Evolutionary conservation across 306 rosid species (phyloP).

Genomic region (Purshia tridentata): DNA sequence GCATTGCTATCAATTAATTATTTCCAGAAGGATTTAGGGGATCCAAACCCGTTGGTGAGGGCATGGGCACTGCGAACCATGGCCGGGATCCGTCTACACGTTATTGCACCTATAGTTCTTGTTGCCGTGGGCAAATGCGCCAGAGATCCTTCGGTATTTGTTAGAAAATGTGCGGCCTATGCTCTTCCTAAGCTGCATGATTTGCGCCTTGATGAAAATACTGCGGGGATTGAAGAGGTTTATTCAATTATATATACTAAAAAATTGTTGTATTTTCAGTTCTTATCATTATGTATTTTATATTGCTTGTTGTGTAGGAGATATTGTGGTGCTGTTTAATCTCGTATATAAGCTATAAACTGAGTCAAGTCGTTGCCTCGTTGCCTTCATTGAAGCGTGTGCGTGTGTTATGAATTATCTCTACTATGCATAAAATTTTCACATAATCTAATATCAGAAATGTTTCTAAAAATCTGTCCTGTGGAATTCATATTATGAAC

Average conservation of each 20-base stretch:
- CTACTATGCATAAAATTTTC: neutral
- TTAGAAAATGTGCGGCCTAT: slow-evolving; percentile 91
- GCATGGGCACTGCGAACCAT: slow-evolving; percentile 96
- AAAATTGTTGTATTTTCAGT: neutral
- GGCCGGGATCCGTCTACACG: slow-evolving; percentile 96
- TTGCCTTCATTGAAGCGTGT: neutral
- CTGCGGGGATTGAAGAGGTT: slow-evolving; percentile 84
- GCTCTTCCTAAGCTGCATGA: slow-evolving; percentile 95
- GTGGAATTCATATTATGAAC: neutral
- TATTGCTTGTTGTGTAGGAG: neutral
- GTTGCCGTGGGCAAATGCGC: slow-evolving; percentile 92
- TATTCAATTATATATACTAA: slow-evolving; percentile 9
- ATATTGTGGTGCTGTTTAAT: neutral
- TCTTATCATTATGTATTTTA: neutral
- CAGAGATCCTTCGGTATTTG: slow-evolving; percentile 87
- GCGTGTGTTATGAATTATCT: neutral
- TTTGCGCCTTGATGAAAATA: slow-evolving; percentile 79
- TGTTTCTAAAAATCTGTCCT: neutral
- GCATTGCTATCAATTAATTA: slow-evolving; percentile 89
- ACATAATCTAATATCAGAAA: neutral
- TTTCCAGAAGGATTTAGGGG: slow-evolving; percentile 91
- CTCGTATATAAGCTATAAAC: neutral
- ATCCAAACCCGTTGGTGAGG: slow-evolving; percentile 82
- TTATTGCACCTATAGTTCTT: slow-evolving; percentile 82
- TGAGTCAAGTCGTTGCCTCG: neutral